These are phyloP conservation scores for Phytophthora litchii DNA, from an alignment of 352 stramenopile species.

Conservation along the genomic window DNA sequence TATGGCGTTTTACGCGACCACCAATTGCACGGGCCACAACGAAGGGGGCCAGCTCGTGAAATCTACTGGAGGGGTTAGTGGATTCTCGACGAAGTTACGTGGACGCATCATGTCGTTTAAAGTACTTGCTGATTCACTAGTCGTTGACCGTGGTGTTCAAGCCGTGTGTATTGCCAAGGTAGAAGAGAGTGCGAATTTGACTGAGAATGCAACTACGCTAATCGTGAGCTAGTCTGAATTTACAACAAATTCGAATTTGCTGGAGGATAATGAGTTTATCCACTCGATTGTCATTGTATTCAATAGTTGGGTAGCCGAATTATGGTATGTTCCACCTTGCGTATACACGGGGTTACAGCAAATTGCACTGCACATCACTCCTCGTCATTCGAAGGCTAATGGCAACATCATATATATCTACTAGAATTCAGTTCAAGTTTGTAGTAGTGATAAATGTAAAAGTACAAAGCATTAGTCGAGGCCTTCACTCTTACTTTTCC, in stretches of 20 bases:
- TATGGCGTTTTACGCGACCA: background rate
- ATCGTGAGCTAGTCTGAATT: background rate
- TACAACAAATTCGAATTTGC: background rate
- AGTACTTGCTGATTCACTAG: background rate
- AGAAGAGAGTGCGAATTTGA: too few relatives aligned
- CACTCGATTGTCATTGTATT: too few relatives aligned
- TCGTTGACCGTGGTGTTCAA: background rate
- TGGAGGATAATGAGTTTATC: too few relatives aligned
- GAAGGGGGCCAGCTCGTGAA: background rate
- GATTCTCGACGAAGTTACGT: background rate
- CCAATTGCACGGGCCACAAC: background rate
- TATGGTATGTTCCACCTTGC: too few relatives aligned
- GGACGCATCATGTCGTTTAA: background rate
- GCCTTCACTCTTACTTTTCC: background rate
- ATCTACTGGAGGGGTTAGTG: background rate
- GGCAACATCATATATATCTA: background rate
- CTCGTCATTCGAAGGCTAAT: background rate
- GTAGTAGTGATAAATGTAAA: background rate
- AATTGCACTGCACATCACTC: too few relatives aligned
- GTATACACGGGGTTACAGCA: too few relatives aligned
- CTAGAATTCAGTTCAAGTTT: background rate
- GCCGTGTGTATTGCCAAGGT: background rate
- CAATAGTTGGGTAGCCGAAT: too few relatives aligned
- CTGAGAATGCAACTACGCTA: background rate
- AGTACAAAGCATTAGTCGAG: background rate